Evolutionary conservation across 345 rosid genomes (phyloP).

Genomic region (Eucalyptus sp.): DNA sequence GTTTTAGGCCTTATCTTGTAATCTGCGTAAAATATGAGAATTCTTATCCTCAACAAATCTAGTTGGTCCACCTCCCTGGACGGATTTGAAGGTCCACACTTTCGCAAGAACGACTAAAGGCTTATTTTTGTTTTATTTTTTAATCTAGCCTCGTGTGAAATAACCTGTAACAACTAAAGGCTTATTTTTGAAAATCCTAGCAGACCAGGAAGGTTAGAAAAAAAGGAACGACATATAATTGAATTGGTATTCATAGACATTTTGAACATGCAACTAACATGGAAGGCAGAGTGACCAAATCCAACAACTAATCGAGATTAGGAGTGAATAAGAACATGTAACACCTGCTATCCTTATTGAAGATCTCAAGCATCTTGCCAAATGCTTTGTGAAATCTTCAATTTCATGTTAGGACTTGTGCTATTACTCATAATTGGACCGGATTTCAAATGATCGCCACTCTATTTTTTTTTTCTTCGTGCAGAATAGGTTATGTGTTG

Average conservation of each 20-base stretch:
- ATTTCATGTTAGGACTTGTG: not conserved
- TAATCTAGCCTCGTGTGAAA: not conserved
- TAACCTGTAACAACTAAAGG: accelerated
- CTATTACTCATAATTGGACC: not conserved
- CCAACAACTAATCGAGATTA: accelerated
- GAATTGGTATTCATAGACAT: not conserved
- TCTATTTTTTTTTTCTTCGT: accelerated
- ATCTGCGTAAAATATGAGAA: not conserved
- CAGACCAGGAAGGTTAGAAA: not conserved
- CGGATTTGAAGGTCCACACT: not conserved
- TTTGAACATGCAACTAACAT: accelerated
- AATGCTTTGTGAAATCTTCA: no score
- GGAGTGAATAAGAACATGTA: not conserved
- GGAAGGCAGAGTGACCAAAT: not conserved
- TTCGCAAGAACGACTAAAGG: not conserved
- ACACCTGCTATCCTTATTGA: no score
- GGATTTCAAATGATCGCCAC: not conserved
- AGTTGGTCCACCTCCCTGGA: not conserved
- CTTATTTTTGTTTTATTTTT: not conserved
- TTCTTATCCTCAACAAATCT: no score
- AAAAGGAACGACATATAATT: accelerated
- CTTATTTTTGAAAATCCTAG: no score
- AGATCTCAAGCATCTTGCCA: not conserved
- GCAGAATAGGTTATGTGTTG: no score
- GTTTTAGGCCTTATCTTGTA: not conserved